Evolutionary conservation across 352 stramenopile species (phyloP), one percentile per base, ranked within the genome.

Genomic region (Phytophthora colocasiae): DNA sequence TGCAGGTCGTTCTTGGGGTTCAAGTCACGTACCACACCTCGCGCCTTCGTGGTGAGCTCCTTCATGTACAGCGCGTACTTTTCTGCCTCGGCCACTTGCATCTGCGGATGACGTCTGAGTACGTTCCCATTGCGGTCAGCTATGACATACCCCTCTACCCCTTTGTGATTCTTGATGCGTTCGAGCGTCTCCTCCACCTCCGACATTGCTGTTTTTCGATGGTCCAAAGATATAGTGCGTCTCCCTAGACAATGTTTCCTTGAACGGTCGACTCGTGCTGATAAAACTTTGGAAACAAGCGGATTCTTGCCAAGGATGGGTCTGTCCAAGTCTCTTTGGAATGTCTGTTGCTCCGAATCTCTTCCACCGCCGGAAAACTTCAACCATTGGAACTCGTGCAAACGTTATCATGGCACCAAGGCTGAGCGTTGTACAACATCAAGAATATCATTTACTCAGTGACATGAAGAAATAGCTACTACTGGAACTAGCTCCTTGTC

Each of bases 181-280:
- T 98, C 92, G 15, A 98, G 87, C 29, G 91, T 97, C 80, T 98
- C 94, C 80, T 98, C 95, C 12, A 98, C 92, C 69, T 98, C 93
- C 11, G 84, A 94, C 86, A 94, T 36, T 93, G 48, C 1, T 67
- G 15, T 14, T 50, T n/a, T 1, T 36, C 31, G 9, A 36, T 38
- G n/a, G 38, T 39, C 31, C 24, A 66, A 66, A 66, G 54, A 70
- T 70, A 34, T 34, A 45, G 11, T 43, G 62, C 31, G 54, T 9
- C 62, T 40, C 24, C 38, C 64, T 27, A 22, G 39, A 9, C 17
- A n/a, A 17, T 32, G 10, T 12, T 5, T 38, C 12, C 48, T 45
- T 31, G 32, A 45, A 45, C 22, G 7, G 46, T 41, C 46, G 24
- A 38, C 29, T 34, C 5, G 27, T 32, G 27, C 31, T 34, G 31